Conservation (phyloP, 495 filamentous ascomycete genomes). For the Trichoderma virens region DNA sequence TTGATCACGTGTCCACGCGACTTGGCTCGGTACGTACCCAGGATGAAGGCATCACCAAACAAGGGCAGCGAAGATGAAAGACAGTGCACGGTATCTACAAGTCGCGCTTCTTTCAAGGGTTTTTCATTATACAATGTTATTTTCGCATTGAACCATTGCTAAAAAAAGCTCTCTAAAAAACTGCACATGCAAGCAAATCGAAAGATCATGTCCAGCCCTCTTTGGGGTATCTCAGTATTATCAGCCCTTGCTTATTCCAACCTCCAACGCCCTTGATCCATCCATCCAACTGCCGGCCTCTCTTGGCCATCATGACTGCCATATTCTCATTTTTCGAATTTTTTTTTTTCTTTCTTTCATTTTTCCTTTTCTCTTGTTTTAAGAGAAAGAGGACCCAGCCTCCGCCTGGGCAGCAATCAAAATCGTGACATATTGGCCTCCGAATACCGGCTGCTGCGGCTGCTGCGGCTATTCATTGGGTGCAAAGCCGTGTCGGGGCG, state of each 20-base stretch:
- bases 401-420: slow-evolving; percentile 7
- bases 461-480: slow-evolving; percentile 27
- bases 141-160: not conserved
- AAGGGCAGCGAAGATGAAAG: too few relatives aligned
- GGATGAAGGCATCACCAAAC: not conserved
- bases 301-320: not conserved
- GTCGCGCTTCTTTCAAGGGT: too few relatives aligned
- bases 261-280: slow-evolving; percentile 6
- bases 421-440: slow-evolving; percentile 35
- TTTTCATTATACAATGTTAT: not conserved
- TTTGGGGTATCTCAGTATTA: slow-evolving; percentile 1
- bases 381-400: not conserved
- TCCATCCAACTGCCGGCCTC: not conserved
- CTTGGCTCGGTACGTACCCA: not conserved
- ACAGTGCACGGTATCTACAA: too few relatives aligned
- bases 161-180: not conserved
- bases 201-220: not conserved
- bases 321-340: too few relatives aligned
- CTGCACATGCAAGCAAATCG: not conserved
- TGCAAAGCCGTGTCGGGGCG: slow-evolving; percentile 45
- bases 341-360: not conserved
- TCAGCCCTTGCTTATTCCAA: slow-evolving; percentile 6
- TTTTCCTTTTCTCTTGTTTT: not conserved
- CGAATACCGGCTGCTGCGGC: slow-evolving; percentile 33
- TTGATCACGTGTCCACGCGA: not conserved